Conservation (phyloP, 2,329 filamentous ascomycete species). For the Scolecobasidium constrictum region DNA sequence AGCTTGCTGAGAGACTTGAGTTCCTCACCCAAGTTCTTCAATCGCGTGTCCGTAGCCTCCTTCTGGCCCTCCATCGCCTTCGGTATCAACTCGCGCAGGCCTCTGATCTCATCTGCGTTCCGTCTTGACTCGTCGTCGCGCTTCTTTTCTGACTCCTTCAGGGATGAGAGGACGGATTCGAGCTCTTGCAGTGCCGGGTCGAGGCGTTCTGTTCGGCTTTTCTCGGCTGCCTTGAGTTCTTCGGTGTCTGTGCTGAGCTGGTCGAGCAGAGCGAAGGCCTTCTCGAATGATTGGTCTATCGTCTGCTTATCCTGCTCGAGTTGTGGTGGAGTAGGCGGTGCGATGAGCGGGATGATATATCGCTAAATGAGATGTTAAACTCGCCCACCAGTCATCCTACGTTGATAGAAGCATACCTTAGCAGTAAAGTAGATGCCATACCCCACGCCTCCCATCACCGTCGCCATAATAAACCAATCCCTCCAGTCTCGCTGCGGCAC, state of each 20-base stretch:
- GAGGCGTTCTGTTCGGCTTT: conserved; percentile 70
- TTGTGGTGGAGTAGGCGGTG: conserved; percentile 86
- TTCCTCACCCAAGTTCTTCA: conserved; percentile 79
- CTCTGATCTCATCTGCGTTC: conserved; percentile 75
- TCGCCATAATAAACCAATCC: conserved; percentile 99
- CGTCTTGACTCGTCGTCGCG: conserved; percentile 81
- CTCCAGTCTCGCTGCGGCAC: conserved; percentile 83
- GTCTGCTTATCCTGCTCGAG: conserved; percentile 87
- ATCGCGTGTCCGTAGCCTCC: conserved; percentile 65
- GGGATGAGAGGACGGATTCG: conserved; percentile 67
- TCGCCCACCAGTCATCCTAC: no score
- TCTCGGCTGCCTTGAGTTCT: conserved; percentile 75
- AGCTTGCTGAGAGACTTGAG: conserved; percentile 87
- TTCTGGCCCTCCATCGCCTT: conserved; percentile 83
- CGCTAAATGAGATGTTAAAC: conserved; percentile 45
- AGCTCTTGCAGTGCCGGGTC: conserved; percentile 75
- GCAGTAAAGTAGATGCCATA: conserved; percentile 84
- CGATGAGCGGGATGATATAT: conserved; percentile 82
- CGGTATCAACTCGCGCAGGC: conserved; percentile 74
- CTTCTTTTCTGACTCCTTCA: conserved; percentile 70
- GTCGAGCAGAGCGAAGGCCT: conserved; percentile 82
- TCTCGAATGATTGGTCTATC: conserved; percentile 88
- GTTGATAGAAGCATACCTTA: conserved; percentile 45
- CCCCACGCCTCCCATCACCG: conserved; percentile 76
- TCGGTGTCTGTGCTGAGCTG: conserved; percentile 87